These are phyloP conservation scores for Artemisia annua DNA, from an alignment of 129 eudicot genomes.

Conservation along the genomic window DNA sequence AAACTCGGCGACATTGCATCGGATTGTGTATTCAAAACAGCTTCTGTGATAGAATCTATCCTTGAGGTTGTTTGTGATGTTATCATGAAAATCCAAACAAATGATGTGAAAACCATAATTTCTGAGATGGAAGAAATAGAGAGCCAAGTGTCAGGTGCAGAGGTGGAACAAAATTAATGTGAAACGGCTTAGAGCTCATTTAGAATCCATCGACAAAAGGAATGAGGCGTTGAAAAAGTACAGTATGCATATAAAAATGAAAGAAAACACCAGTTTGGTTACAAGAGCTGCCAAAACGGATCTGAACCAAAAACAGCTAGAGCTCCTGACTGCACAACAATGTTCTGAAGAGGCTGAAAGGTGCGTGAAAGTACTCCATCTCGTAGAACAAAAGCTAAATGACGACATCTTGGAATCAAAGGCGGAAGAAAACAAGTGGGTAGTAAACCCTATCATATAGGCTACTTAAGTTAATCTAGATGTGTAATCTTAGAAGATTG, in stretches of 20 bases:
- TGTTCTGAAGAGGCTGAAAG: slow-evolving; percentile 19
- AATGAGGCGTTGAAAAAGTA: slow-evolving; percentile 7
- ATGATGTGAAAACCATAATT: not conserved
- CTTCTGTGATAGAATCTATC: slow-evolving; percentile 18
- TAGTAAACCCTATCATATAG: slow-evolving; percentile 7
- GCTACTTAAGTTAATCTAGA: not conserved
- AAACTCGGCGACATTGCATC: slow-evolving; percentile 34
- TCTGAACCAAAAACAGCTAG: slow-evolving; percentile 21
- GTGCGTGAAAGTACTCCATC: slow-evolving; percentile 22
- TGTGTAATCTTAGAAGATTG: not conserved
- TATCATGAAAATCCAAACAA: not conserved
- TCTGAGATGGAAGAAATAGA: not conserved
- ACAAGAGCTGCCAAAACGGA: not conserved
- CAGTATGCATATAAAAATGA: not conserved
- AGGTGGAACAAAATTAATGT: slow-evolving; percentile 29
- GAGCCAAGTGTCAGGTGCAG: slow-evolving; percentile 8
- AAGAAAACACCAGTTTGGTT: not conserved
- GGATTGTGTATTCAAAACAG: slow-evolving; percentile 19
- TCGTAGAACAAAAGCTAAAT: slow-evolving; percentile 26
- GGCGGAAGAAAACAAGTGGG: slow-evolving; percentile 25
- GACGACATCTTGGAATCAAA: slow-evolving; percentile 20
- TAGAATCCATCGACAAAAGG: slow-evolving; percentile 3
- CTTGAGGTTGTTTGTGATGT: slow-evolving; percentile 31
- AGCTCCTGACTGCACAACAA: not conserved
- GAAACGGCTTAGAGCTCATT: slow-evolving; percentile 27